These are phyloP conservation scores for Volvariella volvacea DNA, from an alignment of 1,284 basidiomycete species.

Conservation along the genomic window DNA sequence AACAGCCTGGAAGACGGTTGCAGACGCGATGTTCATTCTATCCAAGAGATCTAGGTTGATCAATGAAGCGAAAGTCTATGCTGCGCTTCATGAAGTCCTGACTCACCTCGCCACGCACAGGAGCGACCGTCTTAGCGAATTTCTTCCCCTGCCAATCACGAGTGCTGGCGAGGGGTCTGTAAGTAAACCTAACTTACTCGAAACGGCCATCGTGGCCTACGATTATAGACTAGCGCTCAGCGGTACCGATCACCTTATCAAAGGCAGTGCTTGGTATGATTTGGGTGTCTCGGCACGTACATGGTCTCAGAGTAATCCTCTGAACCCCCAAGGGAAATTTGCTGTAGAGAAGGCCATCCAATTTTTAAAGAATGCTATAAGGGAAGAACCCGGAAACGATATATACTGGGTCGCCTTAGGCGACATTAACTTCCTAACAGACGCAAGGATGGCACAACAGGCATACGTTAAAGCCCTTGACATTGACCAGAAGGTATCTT, in stretches of 20 bases:
- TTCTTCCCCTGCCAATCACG: conserved; percentile 29
- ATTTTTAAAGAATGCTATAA: conserved; percentile 72
- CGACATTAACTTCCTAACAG: conserved; percentile 62
- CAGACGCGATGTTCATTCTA: conserved; percentile 71
- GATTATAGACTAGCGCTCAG: conserved; percentile 70
- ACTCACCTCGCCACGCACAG: conserved; percentile 32
- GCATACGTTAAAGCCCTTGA: conserved; percentile 90
- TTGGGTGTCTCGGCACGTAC: conserved; percentile 63
- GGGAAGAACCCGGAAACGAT: conserved; percentile 69
- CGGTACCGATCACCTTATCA: conserved; percentile 48
- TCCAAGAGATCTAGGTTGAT: conserved; percentile 40
- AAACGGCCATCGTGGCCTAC: conserved; percentile 63
- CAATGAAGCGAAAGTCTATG: conserved; percentile 31
- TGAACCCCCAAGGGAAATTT: conserved; percentile 14
- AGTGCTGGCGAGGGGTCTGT: conserved; percentile 23
- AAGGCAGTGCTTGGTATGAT: conserved; percentile 73
- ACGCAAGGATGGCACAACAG: conserved; percentile 80
- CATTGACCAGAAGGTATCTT: conserved; percentile 66
- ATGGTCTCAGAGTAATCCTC: conserved; percentile 34
- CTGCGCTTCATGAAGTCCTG: conserved; percentile 28
- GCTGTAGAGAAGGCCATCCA: conserved; percentile 49
- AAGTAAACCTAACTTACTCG: conserved; percentile 29
- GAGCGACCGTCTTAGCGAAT: conserved; percentile 33
- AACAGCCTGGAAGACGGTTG: conserved; percentile 83
- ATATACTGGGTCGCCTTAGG: conserved; percentile 82